Evolutionary conservation across 106 monocot species (phyloP), one percentile per base, ranked within the genome.

Genomic region (Dioscorea zingiberensis): DNA sequence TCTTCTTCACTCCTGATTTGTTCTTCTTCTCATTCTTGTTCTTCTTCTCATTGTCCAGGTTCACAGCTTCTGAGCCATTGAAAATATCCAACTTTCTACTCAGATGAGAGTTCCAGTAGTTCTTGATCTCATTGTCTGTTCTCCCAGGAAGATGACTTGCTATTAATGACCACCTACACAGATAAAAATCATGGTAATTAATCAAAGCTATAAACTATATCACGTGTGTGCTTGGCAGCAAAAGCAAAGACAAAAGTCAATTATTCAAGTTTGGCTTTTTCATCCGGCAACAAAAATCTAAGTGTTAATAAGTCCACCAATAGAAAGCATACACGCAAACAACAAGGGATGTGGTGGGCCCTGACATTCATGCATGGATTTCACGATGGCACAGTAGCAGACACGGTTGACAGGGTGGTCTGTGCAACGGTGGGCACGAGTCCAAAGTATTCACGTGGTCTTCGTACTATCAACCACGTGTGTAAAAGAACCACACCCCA

Each of bases 71-170:
- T 6, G 49, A 16, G 46, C 26, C 65, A 47, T 47, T 5, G 21
- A 9, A 48, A 24, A 15, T 65, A 10, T 25, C 1, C 3, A 65
- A 12, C 49, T 51, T 65, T 22, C 65, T 47, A 24, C 65, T 48
- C 22, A 65, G 65, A 48, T 65, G 65, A 12, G 65, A 65, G 65
- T 65, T 65, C 65, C 65, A 65, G 65, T 65, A 65, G 48, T 65
- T 65, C 65, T 65, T 65, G 21, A 65, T 65, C 25, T 65, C 65
- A 51, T 65, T 65, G 65, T 65, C 65, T 8, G 65, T 65, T 65
- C 65, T 47, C 23, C 65, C 65, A 3, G 65, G 46, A 27, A 65
- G 65, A 65, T 65, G 65, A 3, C 65, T 51, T n/a, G 65, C 65
- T 65, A 65, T 65, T 17, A 65, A 23, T 19, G 65, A 65, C 65